phyloP scores from a whole-genome alignment of 2,329 filamentous ascomycete species.

The Metarhizium rileyi region DNA sequence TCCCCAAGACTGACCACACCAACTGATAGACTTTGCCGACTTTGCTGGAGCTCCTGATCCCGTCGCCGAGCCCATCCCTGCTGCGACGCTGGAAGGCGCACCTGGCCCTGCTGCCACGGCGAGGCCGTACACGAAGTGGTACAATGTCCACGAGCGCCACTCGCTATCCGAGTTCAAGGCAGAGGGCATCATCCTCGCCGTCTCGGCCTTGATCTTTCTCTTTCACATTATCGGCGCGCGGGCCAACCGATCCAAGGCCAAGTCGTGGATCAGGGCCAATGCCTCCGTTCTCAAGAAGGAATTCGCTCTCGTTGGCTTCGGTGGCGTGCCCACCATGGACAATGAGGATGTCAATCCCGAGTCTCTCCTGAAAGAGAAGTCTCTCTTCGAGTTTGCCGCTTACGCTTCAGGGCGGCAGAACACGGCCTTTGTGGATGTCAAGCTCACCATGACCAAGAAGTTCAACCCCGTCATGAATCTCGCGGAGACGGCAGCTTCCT shows the following conservation, averaged over 20 bases:
- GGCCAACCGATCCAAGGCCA: slow-evolving; percentile 71
- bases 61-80: slow-evolving; percentile 38
- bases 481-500: slow-evolving; percentile 57
- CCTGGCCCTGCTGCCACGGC: slow-evolving; percentile 37
- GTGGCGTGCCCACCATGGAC: slow-evolving; percentile 42
- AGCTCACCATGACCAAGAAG: slow-evolving; percentile 70
- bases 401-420: slow-evolving; percentile 93
- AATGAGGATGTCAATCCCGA: slow-evolving; percentile 26
- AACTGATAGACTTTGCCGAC: slow-evolving; percentile 73
- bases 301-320: slow-evolving; percentile 81
- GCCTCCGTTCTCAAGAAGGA: slow-evolving; percentile 63
- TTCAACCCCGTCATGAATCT: slow-evolving; percentile 63
- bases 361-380: slow-evolving; percentile 69
- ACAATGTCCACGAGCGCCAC: slow-evolving; percentile 89
- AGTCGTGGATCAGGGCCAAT: slow-evolving; percentile 70
- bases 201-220: slow-evolving; percentile 64
- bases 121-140: slow-evolving; percentile 85
- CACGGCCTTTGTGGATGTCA: slow-evolving; percentile 80
- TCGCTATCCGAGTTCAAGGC: slow-evolving; percentile 74
- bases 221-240: slow-evolving; percentile 75
- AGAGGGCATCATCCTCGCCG: slow-evolving; percentile 71
- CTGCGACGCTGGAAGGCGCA: slow-evolving; percentile 35
- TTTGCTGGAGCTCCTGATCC: slow-evolving; percentile 73
- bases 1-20: neutral
- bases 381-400: slow-evolving; percentile 72